A percentile compares a stretch with the other conserved stretches of the same genome.
These are phyloP conservation scores for Phytophthora sojae DNA, from an alignment of 352 stramenopile genomes.

Conservation along the genomic window DNA sequence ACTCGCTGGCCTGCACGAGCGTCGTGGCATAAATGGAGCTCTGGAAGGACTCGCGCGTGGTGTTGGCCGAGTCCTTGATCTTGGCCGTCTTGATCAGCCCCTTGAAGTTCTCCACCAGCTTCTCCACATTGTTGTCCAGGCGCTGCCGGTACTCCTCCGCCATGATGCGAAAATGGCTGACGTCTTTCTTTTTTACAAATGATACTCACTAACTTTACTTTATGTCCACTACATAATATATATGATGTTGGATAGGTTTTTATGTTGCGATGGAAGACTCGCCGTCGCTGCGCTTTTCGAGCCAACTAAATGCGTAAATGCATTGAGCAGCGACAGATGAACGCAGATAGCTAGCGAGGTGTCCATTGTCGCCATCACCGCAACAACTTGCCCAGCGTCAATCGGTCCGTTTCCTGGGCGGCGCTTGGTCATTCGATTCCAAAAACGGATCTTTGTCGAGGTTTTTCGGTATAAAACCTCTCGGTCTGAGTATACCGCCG, in stretches of 20 bases:
- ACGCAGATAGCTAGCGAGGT: not conserved
- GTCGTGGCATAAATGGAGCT: conserved; percentile 86
- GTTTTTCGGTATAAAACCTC: conserved; percentile 42
- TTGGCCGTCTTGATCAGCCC: conserved; percentile 84
- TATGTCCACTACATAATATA: no score
- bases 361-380: not conserved
- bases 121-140: conserved; percentile 89
- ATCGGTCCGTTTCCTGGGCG: not conserved
- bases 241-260: no score
- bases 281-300: no score
- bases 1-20: conserved; percentile 82
- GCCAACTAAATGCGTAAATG: not conserved
- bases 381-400: not conserved
- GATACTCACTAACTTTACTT: no score
- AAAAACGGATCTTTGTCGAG: conserved; percentile 42
- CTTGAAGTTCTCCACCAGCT: conserved; percentile 90
- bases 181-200: no score
- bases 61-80: conserved; percentile 86
- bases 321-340: not conserved
- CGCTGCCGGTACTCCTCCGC: conserved; percentile 87
- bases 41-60: conserved; percentile 80
- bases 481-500: conserved; percentile 3
- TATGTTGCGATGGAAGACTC: no score
- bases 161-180: conserved; percentile 39
- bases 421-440: conserved; percentile 14